These are phyloP conservation scores for Cynanchum wilfordii DNA, from an alignment of 257 asterid species.

Conservation along the genomic window DNA sequence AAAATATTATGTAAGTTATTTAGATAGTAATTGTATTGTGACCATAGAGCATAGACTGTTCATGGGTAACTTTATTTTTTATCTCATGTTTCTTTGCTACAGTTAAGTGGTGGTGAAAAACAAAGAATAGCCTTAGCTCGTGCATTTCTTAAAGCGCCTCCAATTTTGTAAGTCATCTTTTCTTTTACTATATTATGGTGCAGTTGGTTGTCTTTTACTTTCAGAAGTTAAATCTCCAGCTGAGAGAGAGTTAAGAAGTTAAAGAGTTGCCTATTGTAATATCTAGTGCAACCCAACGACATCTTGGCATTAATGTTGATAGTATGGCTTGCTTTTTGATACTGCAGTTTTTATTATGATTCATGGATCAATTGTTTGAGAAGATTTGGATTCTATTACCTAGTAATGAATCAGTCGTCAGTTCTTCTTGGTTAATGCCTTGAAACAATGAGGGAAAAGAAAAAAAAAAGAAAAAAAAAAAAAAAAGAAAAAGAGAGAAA, in stretches of 20 bases:
- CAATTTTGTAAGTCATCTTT: slow-evolving; percentile 57
- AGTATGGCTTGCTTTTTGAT: not conserved
- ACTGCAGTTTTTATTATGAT: not conserved
- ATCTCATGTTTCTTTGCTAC: slow-evolving; percentile 31
- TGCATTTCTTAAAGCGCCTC: slow-evolving; percentile 92
- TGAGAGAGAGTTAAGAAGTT: slow-evolving; percentile 2
- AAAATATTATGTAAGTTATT: not conserved
- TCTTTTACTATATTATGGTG: not conserved
- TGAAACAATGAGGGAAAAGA: too few species aligned
- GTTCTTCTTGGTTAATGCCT: not conserved
- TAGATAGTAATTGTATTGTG: not conserved
- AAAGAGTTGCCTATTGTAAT: not conserved
- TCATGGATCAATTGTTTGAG: not conserved
- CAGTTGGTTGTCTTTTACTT: not conserved
- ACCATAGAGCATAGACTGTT: slow-evolving; percentile 2
- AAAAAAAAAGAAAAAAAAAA: too few species aligned
- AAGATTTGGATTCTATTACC: not conserved
- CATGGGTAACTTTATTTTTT: slow-evolving; percentile 8
- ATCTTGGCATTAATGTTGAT: not conserved
- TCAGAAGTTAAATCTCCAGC: not conserved
- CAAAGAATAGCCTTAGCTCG: slow-evolving; percentile 98
- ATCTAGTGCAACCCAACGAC: not conserved
- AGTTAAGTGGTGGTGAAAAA: slow-evolving; percentile 99
- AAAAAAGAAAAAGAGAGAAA: too few species aligned
- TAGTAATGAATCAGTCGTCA: not conserved